Evolutionary conservation across 805 yeast species (phyloP).

Genomic region (Nakazawaea wickerhamii): DNA sequence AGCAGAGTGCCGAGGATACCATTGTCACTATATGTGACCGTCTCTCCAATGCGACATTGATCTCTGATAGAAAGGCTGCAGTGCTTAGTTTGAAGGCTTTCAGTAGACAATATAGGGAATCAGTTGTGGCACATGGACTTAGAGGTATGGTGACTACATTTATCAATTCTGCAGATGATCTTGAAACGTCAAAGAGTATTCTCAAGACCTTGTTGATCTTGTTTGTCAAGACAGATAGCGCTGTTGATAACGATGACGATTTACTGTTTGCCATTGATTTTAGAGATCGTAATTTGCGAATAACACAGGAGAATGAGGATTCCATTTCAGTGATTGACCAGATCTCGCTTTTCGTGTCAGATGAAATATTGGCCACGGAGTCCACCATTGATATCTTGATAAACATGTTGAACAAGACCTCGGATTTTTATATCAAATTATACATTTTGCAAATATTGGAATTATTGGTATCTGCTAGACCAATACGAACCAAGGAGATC

Average conservation of each 20-base stretch:
- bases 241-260: conserved; percentile 43
- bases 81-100: conserved; percentile 84
- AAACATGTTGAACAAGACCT: conserved; percentile 38
- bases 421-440: conserved; percentile 71
- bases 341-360: conserved; percentile 92
- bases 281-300: conserved; percentile 52
- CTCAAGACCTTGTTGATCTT: conserved; percentile 81
- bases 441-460: conserved; percentile 83
- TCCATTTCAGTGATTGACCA: conserved; percentile 51
- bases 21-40: conserved; percentile 88
- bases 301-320: conserved; percentile 56
- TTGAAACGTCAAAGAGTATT: conserved; percentile 66
- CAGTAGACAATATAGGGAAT: conserved; percentile 82
- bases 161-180: conserved; percentile 57
- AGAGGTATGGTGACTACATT: conserved; percentile 66
- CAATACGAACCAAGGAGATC: conserved; percentile 65
- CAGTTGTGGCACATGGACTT: conserved; percentile 83
- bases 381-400: conserved; percentile 42
- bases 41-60: conserved; percentile 70
- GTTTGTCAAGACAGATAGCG: conserved; percentile 49
- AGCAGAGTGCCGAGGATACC: conserved; percentile 67
- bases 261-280: conserved; percentile 49
- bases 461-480: conserved; percentile 74
- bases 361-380: conserved; percentile 71
- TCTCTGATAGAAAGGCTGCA: conserved; percentile 88